phyloP scores from a whole-genome alignment of 2,329 filamentous ascomycete species.

The Amphichorda felina region DNA sequence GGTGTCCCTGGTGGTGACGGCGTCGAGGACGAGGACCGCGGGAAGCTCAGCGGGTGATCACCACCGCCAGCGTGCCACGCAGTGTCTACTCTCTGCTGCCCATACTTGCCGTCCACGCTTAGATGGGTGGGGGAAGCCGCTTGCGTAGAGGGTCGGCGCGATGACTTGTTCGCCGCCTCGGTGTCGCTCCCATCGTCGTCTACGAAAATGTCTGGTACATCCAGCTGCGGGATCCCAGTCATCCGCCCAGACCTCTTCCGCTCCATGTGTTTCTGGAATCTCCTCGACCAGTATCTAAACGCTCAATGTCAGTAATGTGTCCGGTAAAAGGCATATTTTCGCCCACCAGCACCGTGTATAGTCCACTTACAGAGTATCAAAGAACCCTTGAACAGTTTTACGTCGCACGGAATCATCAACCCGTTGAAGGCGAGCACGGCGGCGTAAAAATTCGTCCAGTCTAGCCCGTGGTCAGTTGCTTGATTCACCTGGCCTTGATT shows the following conservation, averaged over 20 bases:
- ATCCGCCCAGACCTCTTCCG: conserved; percentile 65
- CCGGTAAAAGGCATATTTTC: not conserved
- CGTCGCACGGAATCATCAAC: conserved; percentile 91
- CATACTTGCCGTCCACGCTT: conserved; percentile 4
- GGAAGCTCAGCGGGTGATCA: conserved; percentile 41
- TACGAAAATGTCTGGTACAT: conserved; percentile 81
- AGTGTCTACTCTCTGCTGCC: not conserved
- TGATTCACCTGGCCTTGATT: no score
- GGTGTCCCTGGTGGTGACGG: conserved; percentile 17
- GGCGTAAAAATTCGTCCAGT: conserved; percentile 86
- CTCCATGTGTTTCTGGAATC: conserved; percentile 66
- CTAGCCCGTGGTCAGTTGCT: conserved; percentile 24
- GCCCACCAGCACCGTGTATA: no score
- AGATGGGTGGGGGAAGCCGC: conserved; percentile 4
- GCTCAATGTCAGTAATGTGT: not conserved
- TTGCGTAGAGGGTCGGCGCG: not conserved
- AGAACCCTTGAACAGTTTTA: conserved; percentile 85
- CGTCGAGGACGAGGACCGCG: conserved; percentile 31
- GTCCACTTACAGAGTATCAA: conserved; percentile 65
- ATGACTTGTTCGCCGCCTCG: not conserved
- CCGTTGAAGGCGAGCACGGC: conserved; percentile 78
- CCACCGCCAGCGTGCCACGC: conserved; percentile 7
- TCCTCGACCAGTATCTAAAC: conserved; percentile 63
- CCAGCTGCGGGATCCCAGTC: conserved; percentile 65
- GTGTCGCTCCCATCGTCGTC: conserved; percentile 51